Base-by-base conservation (phyloP, 768 basidiomycete genomes). In the Panaeolus cyanescens region DNA sequence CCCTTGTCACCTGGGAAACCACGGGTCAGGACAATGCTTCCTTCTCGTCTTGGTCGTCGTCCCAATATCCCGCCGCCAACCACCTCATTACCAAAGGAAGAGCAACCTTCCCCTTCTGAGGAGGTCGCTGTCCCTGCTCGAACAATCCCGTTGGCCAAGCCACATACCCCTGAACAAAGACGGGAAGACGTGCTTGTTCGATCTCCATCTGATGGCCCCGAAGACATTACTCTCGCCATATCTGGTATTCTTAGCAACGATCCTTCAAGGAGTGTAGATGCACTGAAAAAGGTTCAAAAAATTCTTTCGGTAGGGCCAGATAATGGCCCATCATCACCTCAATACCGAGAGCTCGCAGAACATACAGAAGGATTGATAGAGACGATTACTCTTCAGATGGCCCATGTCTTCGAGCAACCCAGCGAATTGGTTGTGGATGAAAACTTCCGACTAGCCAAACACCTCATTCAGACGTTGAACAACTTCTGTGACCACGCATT, bases 381-480 rank as follows among this genome's bases (percentile, higher is more conserved):
- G 71, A 94, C 93, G 1, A 89, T 99, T 68, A 91, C 92, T 3
- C 80, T 92, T 25, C 92, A 96, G 69, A 93, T 96, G 92, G 85
- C 91, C 9, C 92, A 94, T 71, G 88, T 95, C 19, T 99, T 98
- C 70, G 92, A 95, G 56, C 84, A 85, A 53, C 88, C 88, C 1
- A 87, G 91, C 30, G 87, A 92, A 57, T 77, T 96, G 36, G 74
- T 86, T 22, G 77, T 85, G 13, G 87, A 89, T 17, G 89, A 91
- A 64, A 93, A 94, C 68, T 95, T 97, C 77, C 86, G 97, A 37
- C 80, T 99, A 8, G 94, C 96, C 53, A 99, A 99, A 75, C 97
- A 99, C 74, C 85, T 99, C 57, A 96, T 99, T 64, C 96, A 98
- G 74, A 96, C 96, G 0, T 84, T 98, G 30, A 95, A 96, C 68